Evolutionary conservation across 1,139 yeast species (phyloP).

Genomic region (Blastobotrys malaysiensis): DNA sequence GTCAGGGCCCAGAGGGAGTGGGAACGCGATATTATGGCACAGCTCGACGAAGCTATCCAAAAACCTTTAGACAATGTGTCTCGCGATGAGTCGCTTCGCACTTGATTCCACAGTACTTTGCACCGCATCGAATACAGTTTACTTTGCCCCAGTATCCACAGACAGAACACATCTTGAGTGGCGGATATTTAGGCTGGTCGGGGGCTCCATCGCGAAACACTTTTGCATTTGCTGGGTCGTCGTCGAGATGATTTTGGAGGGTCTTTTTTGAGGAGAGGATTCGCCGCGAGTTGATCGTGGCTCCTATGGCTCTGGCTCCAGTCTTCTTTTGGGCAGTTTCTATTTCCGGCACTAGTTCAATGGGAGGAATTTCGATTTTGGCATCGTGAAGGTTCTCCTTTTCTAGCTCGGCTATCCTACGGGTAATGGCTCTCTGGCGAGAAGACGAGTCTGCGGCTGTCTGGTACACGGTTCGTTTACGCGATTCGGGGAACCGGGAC

Average conservation of each 20-base stretch:
- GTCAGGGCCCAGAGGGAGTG: constrained; percentile 21
- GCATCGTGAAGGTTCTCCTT: constrained; percentile 39
- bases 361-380: constrained; percentile 37
- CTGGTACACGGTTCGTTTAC: constrained; percentile 10
- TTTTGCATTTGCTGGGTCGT: constrained; percentile 34
- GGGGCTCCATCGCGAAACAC: constrained; percentile 30
- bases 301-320: constrained; percentile 23
- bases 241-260: constrained; percentile 38
- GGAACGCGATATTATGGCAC: constrained; percentile 13
- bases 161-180: constrained; percentile 34
- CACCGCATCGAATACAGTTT: constrained; percentile 37
- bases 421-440: constrained; percentile 25
- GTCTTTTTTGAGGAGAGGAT: constrained; percentile 38
- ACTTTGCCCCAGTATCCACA: constrained; percentile 40
- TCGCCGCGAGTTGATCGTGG: constrained; percentile 32
- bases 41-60: constrained; percentile 21
- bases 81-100: constrained; percentile 39
- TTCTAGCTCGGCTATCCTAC: constrained; percentile 37
- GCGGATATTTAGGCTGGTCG: constrained; percentile 33
- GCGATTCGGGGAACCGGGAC: neutral
- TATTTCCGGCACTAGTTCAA: constrained; percentile 21
- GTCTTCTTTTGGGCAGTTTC: constrained; percentile 12
- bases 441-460: constrained; percentile 25
- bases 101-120: constrained; percentile 33
- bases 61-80: constrained; percentile 36